Conservation (phyloP, 768 basidiomycete species). For the Holtermanniella nyarrowii region DNA sequence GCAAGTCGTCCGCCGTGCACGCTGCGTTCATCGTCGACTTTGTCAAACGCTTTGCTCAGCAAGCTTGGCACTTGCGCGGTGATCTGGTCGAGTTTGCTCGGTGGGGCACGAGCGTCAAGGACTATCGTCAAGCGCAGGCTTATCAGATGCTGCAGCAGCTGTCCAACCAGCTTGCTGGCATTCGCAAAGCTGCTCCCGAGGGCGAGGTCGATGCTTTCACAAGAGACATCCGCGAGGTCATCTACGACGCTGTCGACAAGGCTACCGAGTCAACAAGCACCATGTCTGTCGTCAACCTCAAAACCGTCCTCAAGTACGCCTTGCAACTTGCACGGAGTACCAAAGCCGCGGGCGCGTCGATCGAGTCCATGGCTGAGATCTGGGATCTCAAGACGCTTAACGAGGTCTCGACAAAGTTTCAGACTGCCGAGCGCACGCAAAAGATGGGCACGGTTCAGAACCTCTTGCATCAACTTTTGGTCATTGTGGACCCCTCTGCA, state of each 20-base stretch:
- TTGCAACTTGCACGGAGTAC: slow-evolving; percentile 58
- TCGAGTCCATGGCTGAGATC: slow-evolving; percentile 38
- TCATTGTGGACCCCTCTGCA: slow-evolving; percentile 17
- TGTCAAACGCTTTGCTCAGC: slow-evolving; percentile 53
- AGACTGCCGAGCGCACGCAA: slow-evolving; percentile 53
- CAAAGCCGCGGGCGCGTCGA: slow-evolving; percentile 44
- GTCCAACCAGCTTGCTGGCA: slow-evolving; percentile 48
- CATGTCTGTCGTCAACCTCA: slow-evolving; percentile 57
- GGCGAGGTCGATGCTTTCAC: slow-evolving; percentile 50
- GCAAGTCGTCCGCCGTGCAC: slow-evolving; percentile 70
- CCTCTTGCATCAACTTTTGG: slow-evolving; percentile 56
- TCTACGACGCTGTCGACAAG: slow-evolving; percentile 43
- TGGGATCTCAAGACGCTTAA: slow-evolving; percentile 61
- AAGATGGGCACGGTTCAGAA: slow-evolving; percentile 53
- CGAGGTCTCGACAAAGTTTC: slow-evolving; percentile 46
- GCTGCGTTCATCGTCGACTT: slow-evolving; percentile 68
- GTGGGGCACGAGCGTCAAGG: slow-evolving; percentile 50
- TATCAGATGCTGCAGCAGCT: slow-evolving; percentile 62
- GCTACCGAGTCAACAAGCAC: slow-evolving; percentile 36
- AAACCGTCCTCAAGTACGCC: slow-evolving; percentile 66
- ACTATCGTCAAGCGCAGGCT: slow-evolving; percentile 63
- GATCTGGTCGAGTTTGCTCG: slow-evolving; percentile 47
- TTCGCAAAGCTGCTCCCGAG: slow-evolving; percentile 26
- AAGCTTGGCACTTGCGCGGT: slow-evolving; percentile 57
- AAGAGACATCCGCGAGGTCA: slow-evolving; percentile 45